Base-by-base conservation (phyloP, 2,329 filamentous ascomycete genomes). In the Emmonsiellopsis sp. region DNA sequence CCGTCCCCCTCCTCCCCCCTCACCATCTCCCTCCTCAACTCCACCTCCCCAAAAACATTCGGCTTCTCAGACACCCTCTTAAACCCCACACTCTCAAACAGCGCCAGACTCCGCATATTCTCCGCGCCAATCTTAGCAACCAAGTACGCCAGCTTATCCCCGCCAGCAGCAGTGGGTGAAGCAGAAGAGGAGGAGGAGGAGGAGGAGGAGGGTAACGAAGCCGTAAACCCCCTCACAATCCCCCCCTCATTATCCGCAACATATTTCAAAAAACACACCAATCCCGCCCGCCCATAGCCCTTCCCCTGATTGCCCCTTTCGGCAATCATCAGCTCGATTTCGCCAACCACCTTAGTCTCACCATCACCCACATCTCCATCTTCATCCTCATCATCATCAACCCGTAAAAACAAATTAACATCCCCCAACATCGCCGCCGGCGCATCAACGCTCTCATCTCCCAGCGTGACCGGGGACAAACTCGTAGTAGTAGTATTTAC, bases 281-380 rank as follows among this genome's bases (percentile, higher is more conserved):
- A 74, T 0, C 86, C 81, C 0, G 80, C 79, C 5, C 76, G 73
- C 0, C 88, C 90, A 6, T 83, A 72, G 0, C 89, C 89, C 6
- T 74, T 72, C 0, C 85, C 74, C 27, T 84, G 82, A 33, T 81
- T 71, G 0, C 67, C 63, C 4, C 70, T 70, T 1, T 74, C 71
- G 0, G 89, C 89, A 56, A 95, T 84, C 90, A 95, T 95, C 58
- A 95, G 80, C 68, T 95, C 88, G 6, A 95, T 70, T 64, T 95
- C 90, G 27, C 87, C 90, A 3, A 85, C 68, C 8, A 76, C 31
- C 8, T 14, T 31, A 7, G 5, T 14, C 7, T 14, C 13, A 34
- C 65, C 63, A 0, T 68, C 52, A 27, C 60, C 56, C 14, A 58
- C 54, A 39, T 43, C 50, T 27, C 63, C 61, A 39, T 59, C 57